Evolutionary conservation across 2,329 filamentous ascomycete genomes (phyloP).

Genomic region (Colletotrichum liaoningense): DNA sequence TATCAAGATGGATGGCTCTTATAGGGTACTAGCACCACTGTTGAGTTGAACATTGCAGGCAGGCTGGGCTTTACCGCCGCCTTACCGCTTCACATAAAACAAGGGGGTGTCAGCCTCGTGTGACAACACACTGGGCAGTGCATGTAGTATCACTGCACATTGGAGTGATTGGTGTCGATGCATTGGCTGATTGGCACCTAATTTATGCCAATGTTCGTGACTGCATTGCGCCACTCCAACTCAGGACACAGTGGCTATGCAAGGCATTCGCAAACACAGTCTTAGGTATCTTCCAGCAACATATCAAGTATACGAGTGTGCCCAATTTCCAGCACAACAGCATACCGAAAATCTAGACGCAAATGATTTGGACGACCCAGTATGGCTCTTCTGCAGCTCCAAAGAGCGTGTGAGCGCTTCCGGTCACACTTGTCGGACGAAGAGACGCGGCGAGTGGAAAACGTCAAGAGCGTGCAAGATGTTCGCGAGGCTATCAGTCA

Average conservation of each 20-base stretch:
- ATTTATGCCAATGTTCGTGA: neutral
- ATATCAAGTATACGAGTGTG: no score
- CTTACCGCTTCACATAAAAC: neutral
- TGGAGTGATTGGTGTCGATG: neutral
- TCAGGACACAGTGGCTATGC: neutral
- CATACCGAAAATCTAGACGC: no score
- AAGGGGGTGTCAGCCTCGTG: neutral
- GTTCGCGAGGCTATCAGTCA: no score
- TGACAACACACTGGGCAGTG: neutral
- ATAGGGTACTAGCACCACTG: neutral
- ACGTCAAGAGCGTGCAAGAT: no score
- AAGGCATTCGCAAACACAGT: neutral
- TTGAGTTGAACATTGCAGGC: neutral
- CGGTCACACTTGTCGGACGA: no score
- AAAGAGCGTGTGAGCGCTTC: no score
- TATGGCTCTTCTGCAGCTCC: no score
- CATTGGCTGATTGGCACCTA: neutral
- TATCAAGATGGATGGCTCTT: neutral
- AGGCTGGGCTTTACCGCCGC: no score
- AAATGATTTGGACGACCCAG: rapidly evolving
- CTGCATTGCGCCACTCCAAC: neutral
- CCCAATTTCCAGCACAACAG: no score
- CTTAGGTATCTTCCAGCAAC: no score
- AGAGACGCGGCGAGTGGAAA: no score
- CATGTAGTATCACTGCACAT: neutral